phyloP scores from a whole-genome alignment of 345 rosid genomes.

The Lepidium aucheri region DNA sequence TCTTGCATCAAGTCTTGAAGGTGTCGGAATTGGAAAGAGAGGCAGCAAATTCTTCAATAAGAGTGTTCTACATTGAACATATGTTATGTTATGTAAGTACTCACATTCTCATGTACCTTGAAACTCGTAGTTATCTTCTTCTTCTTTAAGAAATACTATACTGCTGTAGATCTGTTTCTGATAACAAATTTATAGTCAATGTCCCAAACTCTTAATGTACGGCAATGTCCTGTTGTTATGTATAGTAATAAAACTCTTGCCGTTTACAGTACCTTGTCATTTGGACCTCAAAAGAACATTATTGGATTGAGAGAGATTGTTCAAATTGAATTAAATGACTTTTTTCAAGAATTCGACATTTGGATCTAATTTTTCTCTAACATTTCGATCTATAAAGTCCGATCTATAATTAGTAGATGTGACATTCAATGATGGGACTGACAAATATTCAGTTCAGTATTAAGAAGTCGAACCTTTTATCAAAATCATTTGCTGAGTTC shows the following conservation, averaged over 20 bases:
- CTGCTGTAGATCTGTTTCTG: neutral
- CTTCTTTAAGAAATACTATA: neutral
- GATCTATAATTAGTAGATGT: too few relatives aligned
- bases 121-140: neutral
- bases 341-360: too few relatives aligned
- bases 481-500: too few relatives aligned
- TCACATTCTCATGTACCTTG: neutral
- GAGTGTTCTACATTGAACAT: conserved; percentile 13
- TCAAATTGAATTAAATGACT: too few relatives aligned
- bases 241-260: neutral
- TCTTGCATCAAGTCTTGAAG: conserved; percentile 50
- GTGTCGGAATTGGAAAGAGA: conserved; percentile 66
- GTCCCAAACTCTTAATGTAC: neutral
- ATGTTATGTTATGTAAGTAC: neutral
- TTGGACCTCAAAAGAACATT: too few relatives aligned
- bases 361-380: too few relatives aligned
- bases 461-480: too few relatives aligned
- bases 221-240: neutral
- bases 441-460: too few relatives aligned
- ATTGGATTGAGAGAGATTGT: too few relatives aligned
- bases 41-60: conserved; percentile 76
- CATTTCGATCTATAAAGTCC: too few relatives aligned
- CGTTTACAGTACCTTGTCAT: neutral
- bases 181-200: neutral
- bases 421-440: too few relatives aligned